Evolutionary conservation across 106 monocot species (phyloP).

Genomic region (Dendrobium catenatum): DNA sequence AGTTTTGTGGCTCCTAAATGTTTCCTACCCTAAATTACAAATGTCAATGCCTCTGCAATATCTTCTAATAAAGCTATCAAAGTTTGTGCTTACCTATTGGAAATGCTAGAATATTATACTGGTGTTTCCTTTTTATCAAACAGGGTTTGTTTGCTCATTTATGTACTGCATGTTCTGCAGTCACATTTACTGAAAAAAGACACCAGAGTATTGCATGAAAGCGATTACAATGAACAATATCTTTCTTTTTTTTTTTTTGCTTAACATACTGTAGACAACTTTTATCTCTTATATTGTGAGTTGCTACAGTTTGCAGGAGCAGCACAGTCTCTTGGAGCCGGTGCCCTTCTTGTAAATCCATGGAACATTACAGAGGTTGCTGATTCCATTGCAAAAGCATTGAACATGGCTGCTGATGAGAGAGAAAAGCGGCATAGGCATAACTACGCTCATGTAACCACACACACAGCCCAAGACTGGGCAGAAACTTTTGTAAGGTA

Average conservation of each 20-base stretch:
- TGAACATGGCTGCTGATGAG: conserved; percentile 84
- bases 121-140: no score
- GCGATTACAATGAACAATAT: no score
- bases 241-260: not conserved
- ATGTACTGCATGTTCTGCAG: no score
- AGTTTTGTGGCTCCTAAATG: not conserved
- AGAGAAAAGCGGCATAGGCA: conserved; percentile 92
- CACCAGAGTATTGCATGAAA: no score
- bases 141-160: no score
- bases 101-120: no score
- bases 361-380: conserved; percentile 88
- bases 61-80: not conserved
- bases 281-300: not conserved
- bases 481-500: conserved; percentile 98
- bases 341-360: conserved; percentile 84
- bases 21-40: not conserved
- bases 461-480: conserved; percentile 98
- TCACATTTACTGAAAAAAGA: no score
- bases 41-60: not conserved
- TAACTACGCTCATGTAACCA: conserved; percentile 97
- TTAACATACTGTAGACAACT: not conserved
- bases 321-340: conserved; percentile 90
- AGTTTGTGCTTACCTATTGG: no score
- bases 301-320: conserved; percentile 39
- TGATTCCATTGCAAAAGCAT: conserved; percentile 56